phyloP scores from a whole-genome alignment of 2,329 filamentous ascomycete species.

The Fusarium heterosporum region DNA sequence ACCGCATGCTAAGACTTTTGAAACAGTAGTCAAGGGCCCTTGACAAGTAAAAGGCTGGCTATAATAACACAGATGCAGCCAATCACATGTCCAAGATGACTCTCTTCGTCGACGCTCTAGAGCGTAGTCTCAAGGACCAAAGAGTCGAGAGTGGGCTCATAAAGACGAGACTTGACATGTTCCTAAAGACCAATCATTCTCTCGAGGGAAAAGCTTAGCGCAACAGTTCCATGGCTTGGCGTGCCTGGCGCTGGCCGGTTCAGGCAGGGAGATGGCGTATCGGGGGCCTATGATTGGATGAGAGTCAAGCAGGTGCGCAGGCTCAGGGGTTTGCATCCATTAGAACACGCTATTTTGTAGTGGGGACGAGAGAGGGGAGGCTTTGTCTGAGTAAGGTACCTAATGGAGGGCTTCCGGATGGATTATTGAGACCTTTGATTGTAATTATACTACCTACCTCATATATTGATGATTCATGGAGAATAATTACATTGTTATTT shows the following conservation, averaged over 20 bases:
- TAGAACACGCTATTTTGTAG: conserved; percentile 21
- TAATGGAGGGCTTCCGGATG: conserved; percentile 17
- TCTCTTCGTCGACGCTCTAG: conserved; percentile 15
- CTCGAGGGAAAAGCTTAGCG: conserved; percentile 30
- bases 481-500: conserved; percentile 8
- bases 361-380: conserved; percentile 2
- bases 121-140: conserved; percentile 15
- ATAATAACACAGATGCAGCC: neutral
- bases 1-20: conserved; percentile 27
- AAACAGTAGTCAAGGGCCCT: conserved; percentile 26
- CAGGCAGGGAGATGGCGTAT: conserved; percentile 25
- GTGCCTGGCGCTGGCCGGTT: conserved; percentile 26
- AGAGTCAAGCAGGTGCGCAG: neutral
- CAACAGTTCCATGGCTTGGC: conserved; percentile 13
- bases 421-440: conserved; percentile 13
- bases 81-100: neutral
- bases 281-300: conserved; percentile 3
- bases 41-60: neutral
- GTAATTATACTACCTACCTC: neutral
- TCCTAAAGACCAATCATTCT: conserved; percentile 21
- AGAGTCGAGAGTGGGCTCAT: conserved; percentile 2
- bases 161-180: conserved; percentile 22
- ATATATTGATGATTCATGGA: neutral
- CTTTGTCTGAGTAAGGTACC: neutral
- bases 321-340: conserved; percentile 20